Base-by-base conservation (phyloP, 1,139 yeast genomes). In the Saccharomyces hybrid region DNA sequence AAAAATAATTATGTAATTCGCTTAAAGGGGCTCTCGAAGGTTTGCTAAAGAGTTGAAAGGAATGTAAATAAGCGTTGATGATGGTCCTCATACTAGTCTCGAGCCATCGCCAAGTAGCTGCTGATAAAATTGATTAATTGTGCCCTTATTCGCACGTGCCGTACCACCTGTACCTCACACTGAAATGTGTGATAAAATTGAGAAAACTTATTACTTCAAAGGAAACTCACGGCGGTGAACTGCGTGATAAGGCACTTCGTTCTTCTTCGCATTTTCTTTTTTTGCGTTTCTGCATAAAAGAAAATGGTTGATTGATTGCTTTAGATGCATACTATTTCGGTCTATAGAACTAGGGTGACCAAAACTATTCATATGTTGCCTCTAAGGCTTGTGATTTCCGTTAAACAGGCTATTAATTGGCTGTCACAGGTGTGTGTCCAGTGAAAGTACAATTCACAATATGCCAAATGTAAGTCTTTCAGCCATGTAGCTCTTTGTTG, bases 131-230 rank as follows among this genome's bases (percentile, higher is more conserved):
- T 38, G 44, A 38, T 38, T 38, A 38, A 19, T 38, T 38, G 21
- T 38, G 44, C 44, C 44, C 44, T 38, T 38, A 38, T 38, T 38
- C 44, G 44, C 44, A 38, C 44, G 44, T 38, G 44, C 44, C 44
- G 19, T 19, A 19, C 19, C 24, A 38, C 44, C 44, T 38, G 44
- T 38, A 38, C 44, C 24, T 8, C 44, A 9, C 44, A 38, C 21
- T 5, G 4, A 19, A 38, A 38, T 11, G 11, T 16, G n/a, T 38
- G 4, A 11, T 38, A 16, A 3, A 2, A 38, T 38, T 9, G 19
- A 19, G 44, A 38, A 6, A 38, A 4, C 19, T 4, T 38, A 9
- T 38, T 38, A 19, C n/a, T 38, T 19, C 44, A 9, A 6, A 19
- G 26, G 44, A 38, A 38, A 19, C 26, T 5, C 21, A 19, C 21